Percentiles rank a stretch among this genome's conserved stretches.
phyloP scores from a whole-genome alignment of 2,329 filamentous ascomycete species.

The Alternaria brassicae region DNA sequence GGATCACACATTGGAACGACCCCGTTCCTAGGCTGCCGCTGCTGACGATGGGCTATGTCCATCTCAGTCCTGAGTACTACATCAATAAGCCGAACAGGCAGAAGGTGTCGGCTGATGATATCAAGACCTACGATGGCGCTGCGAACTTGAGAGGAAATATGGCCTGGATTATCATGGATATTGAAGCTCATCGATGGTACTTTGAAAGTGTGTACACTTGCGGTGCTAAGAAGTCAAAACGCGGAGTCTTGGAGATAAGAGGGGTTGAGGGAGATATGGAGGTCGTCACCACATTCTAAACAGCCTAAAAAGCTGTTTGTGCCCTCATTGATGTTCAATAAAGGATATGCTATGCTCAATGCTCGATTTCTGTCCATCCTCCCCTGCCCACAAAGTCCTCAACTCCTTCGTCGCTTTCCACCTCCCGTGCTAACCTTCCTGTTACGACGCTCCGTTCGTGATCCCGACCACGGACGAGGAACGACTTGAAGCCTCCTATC shows the following conservation, averaged over 20 bases:
- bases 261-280: constrained; percentile 17
- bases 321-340: neutral
- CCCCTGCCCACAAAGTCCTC: neutral
- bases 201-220: constrained; percentile 37
- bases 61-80: constrained; percentile 73
- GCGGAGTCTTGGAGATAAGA: constrained; percentile 14
- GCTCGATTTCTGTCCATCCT: neutral
- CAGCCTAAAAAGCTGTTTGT: neutral
- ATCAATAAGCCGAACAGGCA: constrained; percentile 36
- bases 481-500: neutral
- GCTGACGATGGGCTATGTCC: constrained; percentile 66
- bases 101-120: constrained; percentile 28
- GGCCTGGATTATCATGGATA: constrained; percentile 37
- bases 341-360: neutral
- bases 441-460: neutral
- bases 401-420: neutral
- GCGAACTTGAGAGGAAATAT: constrained; percentile 41
- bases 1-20: constrained; percentile 72
- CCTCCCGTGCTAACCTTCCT: neutral
- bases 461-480: neutral
- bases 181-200: constrained; percentile 49
- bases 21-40: constrained; percentile 72
- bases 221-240: constrained; percentile 19
- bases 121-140: constrained; percentile 33
- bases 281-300: constrained; percentile 23